Evolutionary conservation across 2,329 filamentous ascomycete species (phyloP).

Genomic region (Diplodia mutila): DNA sequence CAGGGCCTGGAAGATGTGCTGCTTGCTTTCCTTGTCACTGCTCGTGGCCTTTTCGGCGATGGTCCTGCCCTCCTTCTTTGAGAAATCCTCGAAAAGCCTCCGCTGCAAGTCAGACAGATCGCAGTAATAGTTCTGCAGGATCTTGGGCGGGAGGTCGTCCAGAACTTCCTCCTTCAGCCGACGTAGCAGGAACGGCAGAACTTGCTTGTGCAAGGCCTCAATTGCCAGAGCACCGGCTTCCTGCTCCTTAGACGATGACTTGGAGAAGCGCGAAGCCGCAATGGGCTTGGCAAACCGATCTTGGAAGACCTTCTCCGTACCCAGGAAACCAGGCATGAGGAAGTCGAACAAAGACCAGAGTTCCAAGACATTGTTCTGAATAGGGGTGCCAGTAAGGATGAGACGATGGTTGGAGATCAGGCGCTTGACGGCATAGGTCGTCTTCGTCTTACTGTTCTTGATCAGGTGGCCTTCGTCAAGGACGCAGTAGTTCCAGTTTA

Average conservation of each 20-base stretch:
- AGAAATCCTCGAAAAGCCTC: constrained; percentile 95
- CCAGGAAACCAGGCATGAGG: constrained; percentile 96
- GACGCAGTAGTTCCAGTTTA: constrained; percentile 97
- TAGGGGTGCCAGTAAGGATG: constrained; percentile 94
- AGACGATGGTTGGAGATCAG: constrained; percentile 90
- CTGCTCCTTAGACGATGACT: constrained; percentile 97
- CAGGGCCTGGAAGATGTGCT: constrained; percentile 97
- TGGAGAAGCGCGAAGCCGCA: constrained; percentile 90
- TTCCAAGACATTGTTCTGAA: constrained; percentile 96
- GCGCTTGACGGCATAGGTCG: constrained; percentile 88
- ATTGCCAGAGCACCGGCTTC: constrained; percentile 95
- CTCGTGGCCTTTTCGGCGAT: constrained; percentile 81
- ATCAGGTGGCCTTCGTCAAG: constrained; percentile 97
- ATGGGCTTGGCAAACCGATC: constrained; percentile 96
- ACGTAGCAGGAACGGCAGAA: constrained; percentile 91
- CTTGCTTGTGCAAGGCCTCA: constrained; percentile 98
- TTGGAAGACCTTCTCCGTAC: constrained; percentile 94
- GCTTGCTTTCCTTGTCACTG: constrained; percentile 85
- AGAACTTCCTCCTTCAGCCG: constrained; percentile 97
- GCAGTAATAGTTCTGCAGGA: constrained; percentile 98
- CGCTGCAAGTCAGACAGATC: constrained; percentile 93
- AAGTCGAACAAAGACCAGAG: constrained; percentile 99
- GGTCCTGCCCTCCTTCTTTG: constrained; percentile 87
- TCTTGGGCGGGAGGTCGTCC: constrained; percentile 95
- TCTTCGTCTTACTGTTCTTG: constrained; percentile 98